Base-by-base conservation (phyloP, 495 filamentous ascomycete genomes). In the Podospora conica region DNA sequence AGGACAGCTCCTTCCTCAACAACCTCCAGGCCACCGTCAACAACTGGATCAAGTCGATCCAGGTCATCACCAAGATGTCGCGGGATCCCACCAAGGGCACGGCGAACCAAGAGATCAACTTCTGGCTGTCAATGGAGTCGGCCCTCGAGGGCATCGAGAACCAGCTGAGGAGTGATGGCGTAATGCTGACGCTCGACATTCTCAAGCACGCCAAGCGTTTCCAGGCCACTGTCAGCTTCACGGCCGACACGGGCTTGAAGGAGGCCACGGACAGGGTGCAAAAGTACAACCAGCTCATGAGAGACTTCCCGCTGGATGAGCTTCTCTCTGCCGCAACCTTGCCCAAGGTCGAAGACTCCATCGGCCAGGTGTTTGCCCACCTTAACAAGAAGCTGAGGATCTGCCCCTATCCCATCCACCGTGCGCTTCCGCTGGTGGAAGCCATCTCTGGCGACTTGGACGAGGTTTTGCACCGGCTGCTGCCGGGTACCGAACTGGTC, bases 241-340 rank as follows among this genome's bases (percentile, higher is more conserved):
- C 86, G 55, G 88, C 94, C 12, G 95, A 99, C 75, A 98, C 94
- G 56, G 94, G 95, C 3, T 78, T 99, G 74, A 95, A 93, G 75
- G 96, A 98, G 74, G 92, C 92, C 55, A 92, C 89, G 70, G 94
- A 99, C 67, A 87, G 89, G 78, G 95, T 98, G 48, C 93, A 97
- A 79, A 97, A 96, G 73, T 98, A 97, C 79, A 99, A 99, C 76
- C 91, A 95, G 76, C 82, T 98, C 18, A 97, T 99, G 93, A 87
- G 95, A 55, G 96, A 98, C 73, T 99, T 99, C 68, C 95, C 95
- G 2, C 84, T 97, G 54, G 93, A 97, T 74, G 96, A 99, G 73
- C 79, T 99, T 22, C 83, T 97, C 3, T 96, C 95, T 48, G 93
- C 96, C 5, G 95, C 93, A 6, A 92, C 93, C 3, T 76, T 98